A percentile compares a stretch with the other conserved stretches of the same genome.
Evolutionary conservation across 1,284 basidiomycete genomes (phyloP).

Genomic region (Microbotryum intermedium): DNA sequence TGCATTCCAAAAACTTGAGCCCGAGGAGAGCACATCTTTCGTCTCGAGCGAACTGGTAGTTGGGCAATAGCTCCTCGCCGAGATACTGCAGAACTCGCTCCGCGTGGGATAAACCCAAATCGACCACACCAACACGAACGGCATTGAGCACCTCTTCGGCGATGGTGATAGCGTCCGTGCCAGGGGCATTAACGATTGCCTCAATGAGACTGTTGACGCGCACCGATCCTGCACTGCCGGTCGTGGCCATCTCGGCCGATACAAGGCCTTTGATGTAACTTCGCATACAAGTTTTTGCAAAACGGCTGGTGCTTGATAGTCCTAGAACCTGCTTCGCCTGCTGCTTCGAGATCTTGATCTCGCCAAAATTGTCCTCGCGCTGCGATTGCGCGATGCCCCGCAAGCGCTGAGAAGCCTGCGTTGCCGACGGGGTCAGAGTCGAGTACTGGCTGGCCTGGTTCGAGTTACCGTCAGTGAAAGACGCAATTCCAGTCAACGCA

Average conservation of each 20-base stretch:
- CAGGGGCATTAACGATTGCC: conserved; percentile 49
- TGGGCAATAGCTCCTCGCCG: conserved; percentile 47
- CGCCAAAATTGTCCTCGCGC: conserved; percentile 57
- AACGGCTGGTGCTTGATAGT: neutral
- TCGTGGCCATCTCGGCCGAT: conserved; percentile 19
- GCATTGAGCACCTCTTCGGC: conserved; percentile 53
- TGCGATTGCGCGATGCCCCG: conserved; percentile 12
- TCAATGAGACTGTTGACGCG: conserved; percentile 48
- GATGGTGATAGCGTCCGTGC: conserved; percentile 51
- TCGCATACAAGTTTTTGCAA: neutral
- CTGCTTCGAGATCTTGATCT: conserved; percentile 46
- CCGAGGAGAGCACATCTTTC: conserved; percentile 51
- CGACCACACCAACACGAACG: conserved; percentile 50
- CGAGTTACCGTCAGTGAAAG: conserved; percentile 1
- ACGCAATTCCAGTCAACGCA: conserved; percentile 3
- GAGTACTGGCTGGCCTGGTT: neutral
- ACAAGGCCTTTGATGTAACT: conserved; percentile 18
- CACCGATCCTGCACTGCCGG: conserved; percentile 1
- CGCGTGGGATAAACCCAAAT: conserved; percentile 45
- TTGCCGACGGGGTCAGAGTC: conserved; percentile 25
- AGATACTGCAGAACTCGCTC: conserved; percentile 52
- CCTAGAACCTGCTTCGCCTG: conserved; percentile 35
- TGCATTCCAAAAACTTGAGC: conserved; percentile 58
- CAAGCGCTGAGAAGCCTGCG: conserved; percentile 11
- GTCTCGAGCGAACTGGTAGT: conserved; percentile 54